These are phyloP conservation scores for Pisolithus marmoratus DNA, from an alignment of 768 basidiomycete species.

Conservation along the genomic window DNA sequence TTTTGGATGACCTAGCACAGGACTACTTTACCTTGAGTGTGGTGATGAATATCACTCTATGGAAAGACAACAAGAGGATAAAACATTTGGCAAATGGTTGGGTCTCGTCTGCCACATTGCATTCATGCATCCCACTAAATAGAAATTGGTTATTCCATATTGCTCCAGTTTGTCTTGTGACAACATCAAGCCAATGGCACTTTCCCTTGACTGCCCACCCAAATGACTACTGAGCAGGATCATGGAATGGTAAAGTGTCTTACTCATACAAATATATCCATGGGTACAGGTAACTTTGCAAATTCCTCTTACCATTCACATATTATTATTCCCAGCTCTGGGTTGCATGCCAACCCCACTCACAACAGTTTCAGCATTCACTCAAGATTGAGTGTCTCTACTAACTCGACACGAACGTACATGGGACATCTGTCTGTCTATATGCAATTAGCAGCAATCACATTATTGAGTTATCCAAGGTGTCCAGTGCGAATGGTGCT, in stretches of 20 bases:
- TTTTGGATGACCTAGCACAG: no score
- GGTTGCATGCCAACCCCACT: no score
- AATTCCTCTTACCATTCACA: conserved; percentile 70
- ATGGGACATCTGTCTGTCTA: conserved; percentile 70
- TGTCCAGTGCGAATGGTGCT: conserved; percentile 26
- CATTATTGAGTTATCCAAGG: conserved; percentile 36
- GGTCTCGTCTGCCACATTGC: no score
- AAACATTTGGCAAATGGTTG: no score
- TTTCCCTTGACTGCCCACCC: conserved; percentile 72
- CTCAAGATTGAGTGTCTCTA: conserved; percentile 73
- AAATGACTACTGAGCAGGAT: conserved; percentile 51
- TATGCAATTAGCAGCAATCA: conserved; percentile 54
- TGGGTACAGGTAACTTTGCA: conserved; percentile 73
- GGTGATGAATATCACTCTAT: no score
- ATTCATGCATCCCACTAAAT: conserved; percentile 6
- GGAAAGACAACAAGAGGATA: no score
- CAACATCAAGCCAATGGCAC: conserved; percentile 73
- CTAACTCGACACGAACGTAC: conserved; percentile 63
- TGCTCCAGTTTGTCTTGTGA: conserved; percentile 84
- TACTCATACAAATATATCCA: conserved; percentile 66
- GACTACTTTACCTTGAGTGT: no score
- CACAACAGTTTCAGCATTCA: conserved; percentile 18
- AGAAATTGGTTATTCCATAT: conserved; percentile 78
- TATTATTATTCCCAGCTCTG: no score
- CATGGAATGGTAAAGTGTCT: conserved; percentile 62